Evolutionary conservation across 2,329 filamentous ascomycete species (phyloP), one percentile per base, ranked within the genome.

Genomic region (Pseudohalonectria lignicola): DNA sequence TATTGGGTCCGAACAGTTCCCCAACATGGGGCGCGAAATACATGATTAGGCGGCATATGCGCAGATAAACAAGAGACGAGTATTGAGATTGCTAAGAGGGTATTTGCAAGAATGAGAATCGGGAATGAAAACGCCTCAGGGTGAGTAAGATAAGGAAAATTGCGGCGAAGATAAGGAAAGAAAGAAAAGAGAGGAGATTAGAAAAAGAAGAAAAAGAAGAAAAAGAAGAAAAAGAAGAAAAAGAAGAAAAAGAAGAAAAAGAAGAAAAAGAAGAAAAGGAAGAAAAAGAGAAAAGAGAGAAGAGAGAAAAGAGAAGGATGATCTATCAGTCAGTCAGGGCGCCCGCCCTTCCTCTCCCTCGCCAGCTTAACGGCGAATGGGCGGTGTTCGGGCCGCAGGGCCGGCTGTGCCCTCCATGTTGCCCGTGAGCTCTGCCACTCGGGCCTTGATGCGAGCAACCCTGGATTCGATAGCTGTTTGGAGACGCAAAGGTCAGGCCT

Each of bases 361-460:
- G n/a, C n/a, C n/a, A n/a, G 34, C 34, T 41, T 57, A 59, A 45
- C 55, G 56, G 49, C 59, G 47, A 39, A 54, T 41, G 37, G 58
- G 53, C 43, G 56, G 54, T 26, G 56, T 52, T 25, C 52, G 51
- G 36, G 47, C 52, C 41, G 50, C 56, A 19, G 70, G 64, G 6
- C 53, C 56, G 30, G 50, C 53, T 25, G 58, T 58, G 31, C 62
- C 67, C 52, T 90, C 83, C 74, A 85, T 85, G 59, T 84, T 85
- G 50, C 82, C 82, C 2, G 92, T 98, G 50, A 98, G 64, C 59
- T 95, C 87, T 37, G 92, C 92, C 41, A 98, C 92, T 44, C 92
- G 82, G 43, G 92, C 92, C 65, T 95, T 96, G 72, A 98, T 98
- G 45, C 92, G 84, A 35, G 92, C 92, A 42, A 96, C 92, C 47